Conservation (phyloP, 169 alveolate genomes). For the Plasmodium adleri region DNA sequence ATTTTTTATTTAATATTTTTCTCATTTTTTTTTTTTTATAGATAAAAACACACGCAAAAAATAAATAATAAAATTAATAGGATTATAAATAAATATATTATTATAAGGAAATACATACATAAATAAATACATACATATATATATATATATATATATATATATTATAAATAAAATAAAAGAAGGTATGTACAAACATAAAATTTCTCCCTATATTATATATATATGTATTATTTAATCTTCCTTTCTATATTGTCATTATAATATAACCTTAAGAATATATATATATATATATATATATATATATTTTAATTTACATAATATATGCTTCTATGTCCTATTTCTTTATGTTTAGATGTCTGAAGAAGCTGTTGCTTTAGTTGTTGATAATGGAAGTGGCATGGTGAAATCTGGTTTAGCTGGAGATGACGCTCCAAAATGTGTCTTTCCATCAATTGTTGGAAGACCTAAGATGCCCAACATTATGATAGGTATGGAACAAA, state of each 20-base stretch:
- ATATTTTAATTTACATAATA: background rate
- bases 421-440: slow-evolving; percentile 99
- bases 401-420: slow-evolving; percentile 99
- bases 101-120: too few relatives aligned
- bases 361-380: slow-evolving; percentile 93
- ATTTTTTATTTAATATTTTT: background rate
- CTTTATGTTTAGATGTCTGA: slow-evolving; percentile 31
- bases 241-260: too few relatives aligned
- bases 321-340: background rate
- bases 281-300: background rate
- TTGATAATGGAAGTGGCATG: slow-evolving; percentile 99
- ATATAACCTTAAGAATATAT: background rate
- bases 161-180: too few relatives aligned
- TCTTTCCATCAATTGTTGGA: slow-evolving; percentile 99
- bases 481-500: slow-evolving; percentile 98
- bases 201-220: too few relatives aligned
- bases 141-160: too few relatives aligned
- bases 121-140: too few relatives aligned
- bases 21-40: too few relatives aligned
- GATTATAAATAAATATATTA: too few relatives aligned
- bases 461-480: slow-evolving; percentile 96
- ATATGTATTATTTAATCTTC: too few relatives aligned
- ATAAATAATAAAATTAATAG: too few relatives aligned
- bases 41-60: too few relatives aligned
- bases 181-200: too few relatives aligned